A percentile compares a stretch with the other conserved stretches of the same genome.
Conservation (phyloP, 768 basidiomycete species). For the Rhizopogon rudus region DNA sequence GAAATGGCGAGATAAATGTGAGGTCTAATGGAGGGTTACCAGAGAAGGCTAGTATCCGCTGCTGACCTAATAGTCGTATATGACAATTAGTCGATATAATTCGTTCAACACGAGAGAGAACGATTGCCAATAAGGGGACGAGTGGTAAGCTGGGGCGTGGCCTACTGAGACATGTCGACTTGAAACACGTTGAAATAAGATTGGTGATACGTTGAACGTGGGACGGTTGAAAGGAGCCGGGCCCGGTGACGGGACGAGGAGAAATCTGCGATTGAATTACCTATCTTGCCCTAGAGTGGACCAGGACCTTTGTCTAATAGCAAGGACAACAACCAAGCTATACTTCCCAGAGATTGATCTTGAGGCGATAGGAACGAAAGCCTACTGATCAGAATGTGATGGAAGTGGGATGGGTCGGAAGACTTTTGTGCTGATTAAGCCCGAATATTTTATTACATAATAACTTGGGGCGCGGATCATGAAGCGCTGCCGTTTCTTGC, state of each 20-base stretch:
- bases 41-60: background rate
- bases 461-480: too few species aligned
- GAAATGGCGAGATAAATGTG: slow-evolving; percentile 9
- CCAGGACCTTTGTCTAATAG: background rate
- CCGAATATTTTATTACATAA: too few species aligned
- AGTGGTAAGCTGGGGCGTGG: slow-evolving; percentile 11
- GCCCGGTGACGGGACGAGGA: slow-evolving; percentile 8
- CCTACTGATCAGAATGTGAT: background rate
- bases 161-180: slow-evolving; percentile 33
- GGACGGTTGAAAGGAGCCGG: background rate
- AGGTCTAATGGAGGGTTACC: slow-evolving; percentile 5
- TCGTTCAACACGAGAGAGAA: background rate
- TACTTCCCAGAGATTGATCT: background rate
- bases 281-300: slow-evolving; percentile 9
- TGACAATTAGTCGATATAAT: too few species aligned
- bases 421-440: too few species aligned
- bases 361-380: background rate
- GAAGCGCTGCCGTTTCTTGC: background rate
- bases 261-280: slow-evolving; percentile 18
- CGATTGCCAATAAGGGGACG: slow-evolving; percentile 6
- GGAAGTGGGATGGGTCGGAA: background rate
- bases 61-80: background rate
- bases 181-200: slow-evolving; percentile 19
- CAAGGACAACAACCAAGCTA: background rate
- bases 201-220: slow-evolving; percentile 8